Evolutionary conservation across 2,329 filamentous ascomycete species (phyloP).

Genomic region (Raffaelea arxii): DNA sequence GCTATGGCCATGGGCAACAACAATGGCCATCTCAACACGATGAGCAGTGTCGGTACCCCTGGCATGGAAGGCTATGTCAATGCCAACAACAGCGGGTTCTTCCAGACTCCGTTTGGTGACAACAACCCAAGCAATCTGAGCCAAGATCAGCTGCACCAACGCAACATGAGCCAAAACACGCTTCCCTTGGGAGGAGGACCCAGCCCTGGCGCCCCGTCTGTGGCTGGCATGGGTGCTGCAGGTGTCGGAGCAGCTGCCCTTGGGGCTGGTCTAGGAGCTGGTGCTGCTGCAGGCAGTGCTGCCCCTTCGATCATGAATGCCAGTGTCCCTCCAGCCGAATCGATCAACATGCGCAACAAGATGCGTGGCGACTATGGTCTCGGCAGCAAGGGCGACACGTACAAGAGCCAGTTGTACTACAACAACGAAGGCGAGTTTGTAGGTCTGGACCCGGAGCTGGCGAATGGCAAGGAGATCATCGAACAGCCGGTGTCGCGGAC

Average conservation of each 20-base stretch:
- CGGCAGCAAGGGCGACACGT: constrained; percentile 73
- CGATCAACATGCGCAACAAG: constrained; percentile 46
- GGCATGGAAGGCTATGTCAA: constrained; percentile 66
- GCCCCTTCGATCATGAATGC: constrained; percentile 29
- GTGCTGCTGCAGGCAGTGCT: constrained; percentile 26
- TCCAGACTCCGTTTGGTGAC: constrained; percentile 51
- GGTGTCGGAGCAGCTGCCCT: constrained; percentile 24
- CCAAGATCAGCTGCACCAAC: constrained; percentile 60
- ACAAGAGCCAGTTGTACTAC: constrained; percentile 66
- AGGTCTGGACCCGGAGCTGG: constrained; percentile 68
- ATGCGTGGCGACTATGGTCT: constrained; percentile 77
- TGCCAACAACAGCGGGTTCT: constrained; percentile 61
- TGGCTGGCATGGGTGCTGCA: constrained; percentile 19
- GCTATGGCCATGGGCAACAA: no score
- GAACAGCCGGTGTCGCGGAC: constrained; percentile 52
- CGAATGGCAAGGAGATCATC: constrained; percentile 65
- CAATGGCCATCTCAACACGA: no score
- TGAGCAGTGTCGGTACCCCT: no score
- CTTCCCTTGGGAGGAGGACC: constrained; percentile 27
- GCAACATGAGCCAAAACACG: constrained; percentile 46
- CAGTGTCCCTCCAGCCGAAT: background rate
- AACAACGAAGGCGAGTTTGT: constrained; percentile 59
- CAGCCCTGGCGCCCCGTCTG: no score
- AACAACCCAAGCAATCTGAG: constrained; percentile 54
- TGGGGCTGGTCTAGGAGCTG: no score